phyloP scores from a whole-genome alignment of 208 protist species.

The Wallacemonas collosoma region DNA sequence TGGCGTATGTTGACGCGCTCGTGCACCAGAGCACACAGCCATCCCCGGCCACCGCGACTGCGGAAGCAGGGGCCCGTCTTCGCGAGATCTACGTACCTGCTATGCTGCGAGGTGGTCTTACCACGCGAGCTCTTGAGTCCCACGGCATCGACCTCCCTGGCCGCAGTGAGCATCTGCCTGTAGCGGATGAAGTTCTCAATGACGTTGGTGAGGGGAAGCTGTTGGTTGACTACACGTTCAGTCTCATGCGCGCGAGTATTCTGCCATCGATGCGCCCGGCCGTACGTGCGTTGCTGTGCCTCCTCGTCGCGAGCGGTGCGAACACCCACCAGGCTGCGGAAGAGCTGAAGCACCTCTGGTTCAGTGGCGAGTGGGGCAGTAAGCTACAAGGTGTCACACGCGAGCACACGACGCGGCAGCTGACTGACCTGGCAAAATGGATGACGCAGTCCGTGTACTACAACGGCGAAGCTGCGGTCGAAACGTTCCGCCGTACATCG shows the following conservation, averaged over 20 bases:
- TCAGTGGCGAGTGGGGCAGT: slow-evolving; percentile 87
- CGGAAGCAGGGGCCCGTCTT: background rate
- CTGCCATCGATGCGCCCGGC: slow-evolving; percentile 81
- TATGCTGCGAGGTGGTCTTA: slow-evolving; percentile 71
- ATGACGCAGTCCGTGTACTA: slow-evolving; percentile 58
- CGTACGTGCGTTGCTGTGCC: slow-evolving; percentile 75
- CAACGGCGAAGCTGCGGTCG: slow-evolving; percentile 20
- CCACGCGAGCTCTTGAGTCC: slow-evolving; percentile 35
- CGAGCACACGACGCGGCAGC: slow-evolving; percentile 50
- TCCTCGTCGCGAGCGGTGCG: slow-evolving; percentile 80
- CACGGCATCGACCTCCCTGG: slow-evolving; percentile 57
- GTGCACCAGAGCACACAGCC: slow-evolving; percentile 26
- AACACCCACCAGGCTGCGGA: slow-evolving; percentile 67
- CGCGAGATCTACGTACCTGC: slow-evolving; percentile 46
- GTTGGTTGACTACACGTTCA: slow-evolving; percentile 68
- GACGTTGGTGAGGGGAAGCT: slow-evolving; percentile 54
- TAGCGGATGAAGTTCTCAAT: slow-evolving; percentile 63
- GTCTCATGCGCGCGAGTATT: slow-evolving; percentile 71
- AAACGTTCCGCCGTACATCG: slow-evolving; percentile 29
- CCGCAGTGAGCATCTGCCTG: slow-evolving; percentile 23
- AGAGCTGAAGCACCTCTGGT: slow-evolving; percentile 86
- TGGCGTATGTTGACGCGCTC: slow-evolving; percentile 44
- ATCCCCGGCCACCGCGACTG: background rate
- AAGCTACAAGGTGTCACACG: slow-evolving; percentile 70
- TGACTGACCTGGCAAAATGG: slow-evolving; percentile 73